Evolutionary conservation across 495 filamentous ascomycete genomes (phyloP), one percentile per base, ranked within the genome.

Genomic region (Talaromyces proteolyticus): DNA sequence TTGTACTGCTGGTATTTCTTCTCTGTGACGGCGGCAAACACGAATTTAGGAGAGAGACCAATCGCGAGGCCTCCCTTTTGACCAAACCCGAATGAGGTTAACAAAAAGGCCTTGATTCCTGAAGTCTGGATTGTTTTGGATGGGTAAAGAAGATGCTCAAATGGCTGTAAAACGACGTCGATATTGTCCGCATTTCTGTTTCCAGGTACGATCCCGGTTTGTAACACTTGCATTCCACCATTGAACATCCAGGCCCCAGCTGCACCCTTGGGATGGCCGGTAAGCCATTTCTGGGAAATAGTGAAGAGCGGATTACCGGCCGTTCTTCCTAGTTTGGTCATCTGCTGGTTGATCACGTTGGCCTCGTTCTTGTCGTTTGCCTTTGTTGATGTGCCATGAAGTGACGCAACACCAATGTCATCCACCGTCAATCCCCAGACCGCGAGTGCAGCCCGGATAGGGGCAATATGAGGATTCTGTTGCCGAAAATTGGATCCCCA

Each of bases 1-100:
- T 84, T 85, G 79, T 98, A 98, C 43, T 77, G 72, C 41, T 82
- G 65, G 69, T 86, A 97, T 44, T 90, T n/a, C 16, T 45, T 22
- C 21, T 23, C 22, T 22, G 21, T 3, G 16, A 24, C 17, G 10
- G 43, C 22, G 16, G 59, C 58, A 44, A 50, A 58, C 7, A 61
- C 21, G 23, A 54, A 61, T 22, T 51, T 52, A 7, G 53, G 49
- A 21, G 47, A 20, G 11, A 61, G 53, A 23, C 52, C 56, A 24
- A 63, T 50, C 25, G 51, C 46, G 22, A 53, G 55, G 8, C 11
- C 56, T 24, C 56, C 53, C 50, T 63, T 61, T 26, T 61, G 60
- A 5, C 59, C 60, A 49, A 61, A 63, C 7, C 59, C 56, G 43
- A 61, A 63, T 24, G 60, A 61, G 23, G 55, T 63, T 2, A 59